Percentiles rank a stretch among this genome's conserved stretches.
Conservation (phyloP, 2,329 filamentous ascomycete species). For the Epichloe festucae region DNA sequence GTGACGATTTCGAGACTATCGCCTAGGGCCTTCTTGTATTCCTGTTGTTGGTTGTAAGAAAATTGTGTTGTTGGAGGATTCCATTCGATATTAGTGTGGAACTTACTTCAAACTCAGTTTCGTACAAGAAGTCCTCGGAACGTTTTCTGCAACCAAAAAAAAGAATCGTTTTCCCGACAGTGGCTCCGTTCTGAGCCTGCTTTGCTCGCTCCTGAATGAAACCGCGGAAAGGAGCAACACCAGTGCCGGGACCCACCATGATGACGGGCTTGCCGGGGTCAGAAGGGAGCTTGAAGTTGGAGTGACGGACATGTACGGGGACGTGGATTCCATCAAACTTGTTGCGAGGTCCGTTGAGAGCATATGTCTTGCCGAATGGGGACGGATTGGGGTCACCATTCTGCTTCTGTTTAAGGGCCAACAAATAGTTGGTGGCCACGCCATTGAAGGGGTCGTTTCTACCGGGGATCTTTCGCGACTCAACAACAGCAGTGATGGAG, state of each 20-base stretch:
- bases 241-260: conserved; percentile 91
- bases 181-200: conserved; percentile 64
- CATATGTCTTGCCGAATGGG: conserved; percentile 73
- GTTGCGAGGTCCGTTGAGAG: conserved; percentile 79
- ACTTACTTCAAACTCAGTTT: conserved; percentile 83
- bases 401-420: conserved; percentile 94
- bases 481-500: conserved; percentile 88
- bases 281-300: conserved; percentile 97
- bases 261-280: conserved; percentile 90
- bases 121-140: conserved; percentile 86
- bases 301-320: conserved; percentile 90
- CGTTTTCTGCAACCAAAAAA: conserved; percentile 91
- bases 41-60: conserved; percentile 32
- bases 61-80: not conserved
- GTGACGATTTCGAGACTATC: conserved; percentile 84
- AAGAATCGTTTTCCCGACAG: conserved; percentile 74
- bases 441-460: conserved; percentile 75
- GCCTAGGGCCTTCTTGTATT: conserved; percentile 71
- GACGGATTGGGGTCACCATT: conserved; percentile 74
- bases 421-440: conserved; percentile 91
- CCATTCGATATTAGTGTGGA: no score
- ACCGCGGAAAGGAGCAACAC: conserved; percentile 88
- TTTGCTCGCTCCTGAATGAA: conserved; percentile 91
- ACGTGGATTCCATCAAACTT: conserved; percentile 95
- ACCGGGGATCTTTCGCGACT: conserved; percentile 65